These are phyloP conservation scores for Penicillium decumbens DNA, from an alignment of 2,329 filamentous ascomycete genomes.

Conservation along the genomic window DNA sequence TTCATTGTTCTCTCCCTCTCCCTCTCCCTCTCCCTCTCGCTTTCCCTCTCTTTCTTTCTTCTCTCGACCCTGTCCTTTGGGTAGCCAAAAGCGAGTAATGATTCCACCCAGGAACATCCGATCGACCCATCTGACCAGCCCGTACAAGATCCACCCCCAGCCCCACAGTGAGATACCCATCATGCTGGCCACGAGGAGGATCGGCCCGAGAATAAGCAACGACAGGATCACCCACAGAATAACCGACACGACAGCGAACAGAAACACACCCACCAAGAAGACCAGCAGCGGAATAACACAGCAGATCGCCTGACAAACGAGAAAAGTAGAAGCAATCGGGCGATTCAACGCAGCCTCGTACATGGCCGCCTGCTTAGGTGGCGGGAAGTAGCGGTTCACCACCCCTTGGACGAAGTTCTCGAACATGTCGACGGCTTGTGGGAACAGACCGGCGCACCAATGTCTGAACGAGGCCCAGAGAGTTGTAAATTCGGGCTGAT, in stretches of 20 bases:
- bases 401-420: conserved; percentile 23
- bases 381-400: conserved; percentile 25
- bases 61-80: background rate
- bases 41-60: background rate
- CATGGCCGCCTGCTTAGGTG: conserved; percentile 24
- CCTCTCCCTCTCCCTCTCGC: background rate
- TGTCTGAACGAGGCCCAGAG: conserved; percentile 14
- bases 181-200: conserved; percentile 28
- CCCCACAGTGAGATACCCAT: conserved; percentile 30
- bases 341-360: conserved; percentile 29
- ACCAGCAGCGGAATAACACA: conserved; percentile 34
- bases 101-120: conserved; percentile 24
- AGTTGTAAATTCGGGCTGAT: conserved; percentile 15
- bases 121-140: conserved; percentile 26
- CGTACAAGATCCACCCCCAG: conserved; percentile 30
- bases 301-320: conserved; percentile 33
- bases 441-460: conserved; percentile 21
- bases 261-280: conserved; percentile 30
- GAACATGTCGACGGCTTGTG: conserved; percentile 26
- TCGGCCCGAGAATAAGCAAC: conserved; percentile 29
- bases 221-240: conserved; percentile 31
- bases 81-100: conserved; percentile 24
- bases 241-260: conserved; percentile 32
- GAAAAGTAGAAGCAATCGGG: conserved; percentile 31
- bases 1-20: background rate